A percentile compares a stretch with the other conserved stretches of the same genome.
Evolutionary conservation across 257 asterid species (phyloP).

Genomic region (Anisodus acutangulus): DNA sequence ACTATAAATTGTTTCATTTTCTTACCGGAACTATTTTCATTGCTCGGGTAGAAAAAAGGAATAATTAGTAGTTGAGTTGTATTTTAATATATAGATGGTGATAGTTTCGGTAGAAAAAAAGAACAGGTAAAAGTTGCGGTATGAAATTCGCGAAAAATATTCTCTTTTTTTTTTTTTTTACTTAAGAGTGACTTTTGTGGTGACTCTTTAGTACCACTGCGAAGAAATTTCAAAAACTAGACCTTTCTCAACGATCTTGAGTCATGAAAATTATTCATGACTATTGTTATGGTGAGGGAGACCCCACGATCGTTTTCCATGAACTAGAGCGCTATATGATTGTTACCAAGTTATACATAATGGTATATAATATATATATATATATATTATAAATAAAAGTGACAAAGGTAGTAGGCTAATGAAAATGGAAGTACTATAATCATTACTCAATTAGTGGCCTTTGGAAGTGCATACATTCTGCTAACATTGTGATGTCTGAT

Average conservation of each 20-base stretch:
- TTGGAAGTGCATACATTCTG: conserved; percentile 20
- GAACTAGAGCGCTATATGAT: not conserved
- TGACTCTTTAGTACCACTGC: not conserved
- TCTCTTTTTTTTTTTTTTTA: no score
- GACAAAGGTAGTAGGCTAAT: not conserved
- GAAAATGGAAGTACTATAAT: conserved; percentile 7
- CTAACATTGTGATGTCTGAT: conserved; percentile 15
- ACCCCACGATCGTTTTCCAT: not conserved
- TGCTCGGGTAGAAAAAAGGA: no score
- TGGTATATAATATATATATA: no score
- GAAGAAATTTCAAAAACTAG: not conserved
- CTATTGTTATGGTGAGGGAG: not conserved
- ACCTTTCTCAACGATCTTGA: not conserved
- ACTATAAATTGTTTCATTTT: no score
- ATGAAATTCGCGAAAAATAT: no score
- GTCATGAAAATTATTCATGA: not conserved
- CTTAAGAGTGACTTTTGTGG: not conserved
- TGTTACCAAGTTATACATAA: not conserved
- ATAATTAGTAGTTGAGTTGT: no score
- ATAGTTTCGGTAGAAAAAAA: no score
- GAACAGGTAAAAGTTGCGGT: no score
- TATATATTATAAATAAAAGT: not conserved
- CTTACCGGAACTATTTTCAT: no score
- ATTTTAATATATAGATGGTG: no score
- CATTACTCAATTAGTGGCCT: conserved; percentile 27